Conservation (phyloP, 257 asterid genomes). For the Pogostemon cablin region DNA sequence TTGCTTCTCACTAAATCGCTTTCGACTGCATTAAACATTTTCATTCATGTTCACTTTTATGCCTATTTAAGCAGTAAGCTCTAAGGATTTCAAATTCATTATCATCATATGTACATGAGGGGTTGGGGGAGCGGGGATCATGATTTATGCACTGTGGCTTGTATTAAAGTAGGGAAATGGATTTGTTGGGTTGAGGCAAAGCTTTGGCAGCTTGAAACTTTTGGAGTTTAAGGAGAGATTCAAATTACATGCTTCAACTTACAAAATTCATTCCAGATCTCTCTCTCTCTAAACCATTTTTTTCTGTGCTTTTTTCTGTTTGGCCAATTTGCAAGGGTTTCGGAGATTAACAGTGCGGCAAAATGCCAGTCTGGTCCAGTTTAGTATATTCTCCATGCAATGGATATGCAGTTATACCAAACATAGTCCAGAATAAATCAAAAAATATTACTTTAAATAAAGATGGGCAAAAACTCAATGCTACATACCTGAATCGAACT, state of each 20-base stretch:
- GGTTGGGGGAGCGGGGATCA: too few species aligned
- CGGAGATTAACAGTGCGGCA: too few species aligned
- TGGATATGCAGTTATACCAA: slow-evolving; percentile 2
- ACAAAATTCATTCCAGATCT: not conserved
- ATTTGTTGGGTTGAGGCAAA: too few species aligned
- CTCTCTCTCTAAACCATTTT: not conserved
- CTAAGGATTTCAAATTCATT: too few species aligned
- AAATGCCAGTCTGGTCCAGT: too few species aligned
- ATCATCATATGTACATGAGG: too few species aligned
- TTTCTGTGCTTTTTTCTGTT: not conserved
- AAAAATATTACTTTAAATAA: not conserved
- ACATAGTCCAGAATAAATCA: not conserved
- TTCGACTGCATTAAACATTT: slow-evolving; percentile 76
- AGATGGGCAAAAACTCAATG: slow-evolving; percentile 23
- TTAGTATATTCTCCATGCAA: not conserved
- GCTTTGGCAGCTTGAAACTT: too few species aligned
- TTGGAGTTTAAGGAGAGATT: not conserved
- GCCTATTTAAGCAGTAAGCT: not conserved
- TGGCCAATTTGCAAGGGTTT: too few species aligned
- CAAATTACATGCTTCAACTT: not conserved
- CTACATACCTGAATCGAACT: slow-evolving; percentile 92
- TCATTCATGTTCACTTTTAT: slow-evolving; percentile 7
- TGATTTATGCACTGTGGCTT: too few species aligned
- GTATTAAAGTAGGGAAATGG: too few species aligned
- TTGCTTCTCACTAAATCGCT: slow-evolving; percentile 82